phyloP scores from a whole-genome alignment of 352 stramenopile species.

The Pythium insidiosum region DNA sequence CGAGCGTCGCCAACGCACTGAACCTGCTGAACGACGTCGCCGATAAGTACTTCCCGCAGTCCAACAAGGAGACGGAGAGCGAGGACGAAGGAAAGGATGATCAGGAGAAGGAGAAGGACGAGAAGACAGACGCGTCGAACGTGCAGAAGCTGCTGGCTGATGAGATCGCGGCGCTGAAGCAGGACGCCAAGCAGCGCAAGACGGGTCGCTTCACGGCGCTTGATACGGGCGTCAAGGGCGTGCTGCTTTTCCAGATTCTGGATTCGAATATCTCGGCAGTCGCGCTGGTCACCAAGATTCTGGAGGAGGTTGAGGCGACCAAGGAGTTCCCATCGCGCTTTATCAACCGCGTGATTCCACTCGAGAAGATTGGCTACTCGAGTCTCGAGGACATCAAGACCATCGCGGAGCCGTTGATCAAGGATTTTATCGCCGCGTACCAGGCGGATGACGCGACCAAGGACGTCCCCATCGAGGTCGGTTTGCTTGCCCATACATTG shows the following conservation, averaged over 20 bases:
- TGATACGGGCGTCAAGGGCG: slow-evolving; percentile 66
- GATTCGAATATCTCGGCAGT: slow-evolving; percentile 37
- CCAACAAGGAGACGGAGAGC: slow-evolving; percentile 9
- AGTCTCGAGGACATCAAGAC: slow-evolving; percentile 51
- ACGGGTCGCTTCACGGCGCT: slow-evolving; percentile 63
- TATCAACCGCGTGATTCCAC: slow-evolving; percentile 64
- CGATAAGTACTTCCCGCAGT: slow-evolving; percentile 43
- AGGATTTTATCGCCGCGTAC: slow-evolving; percentile 19
- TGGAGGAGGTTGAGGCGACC: slow-evolving; percentile 45
- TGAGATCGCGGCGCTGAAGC: slow-evolving; percentile 55
- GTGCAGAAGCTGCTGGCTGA: slow-evolving; percentile 62
- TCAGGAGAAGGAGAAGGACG: slow-evolving; percentile 7
- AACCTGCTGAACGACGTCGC: slow-evolving; percentile 73
- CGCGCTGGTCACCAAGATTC: slow-evolving; percentile 45
- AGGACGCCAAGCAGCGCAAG: slow-evolving; percentile 42
- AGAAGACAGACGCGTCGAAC: slow-evolving; percentile 17
- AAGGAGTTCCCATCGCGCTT: slow-evolving; percentile 73
- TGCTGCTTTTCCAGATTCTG: slow-evolving; percentile 58
- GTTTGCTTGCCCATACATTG: background rate
- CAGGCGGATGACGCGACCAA: slow-evolving; percentile 13
- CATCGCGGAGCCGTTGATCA: slow-evolving; percentile 44
- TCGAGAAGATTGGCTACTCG: slow-evolving; percentile 63
- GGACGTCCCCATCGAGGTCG: slow-evolving; percentile 14
- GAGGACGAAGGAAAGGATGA: slow-evolving; percentile 11
- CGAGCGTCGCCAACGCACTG: slow-evolving; percentile 59